Evolutionary conservation across 345 rosid species (phyloP).

Genomic region (Eucalyptus paniculata): DNA sequence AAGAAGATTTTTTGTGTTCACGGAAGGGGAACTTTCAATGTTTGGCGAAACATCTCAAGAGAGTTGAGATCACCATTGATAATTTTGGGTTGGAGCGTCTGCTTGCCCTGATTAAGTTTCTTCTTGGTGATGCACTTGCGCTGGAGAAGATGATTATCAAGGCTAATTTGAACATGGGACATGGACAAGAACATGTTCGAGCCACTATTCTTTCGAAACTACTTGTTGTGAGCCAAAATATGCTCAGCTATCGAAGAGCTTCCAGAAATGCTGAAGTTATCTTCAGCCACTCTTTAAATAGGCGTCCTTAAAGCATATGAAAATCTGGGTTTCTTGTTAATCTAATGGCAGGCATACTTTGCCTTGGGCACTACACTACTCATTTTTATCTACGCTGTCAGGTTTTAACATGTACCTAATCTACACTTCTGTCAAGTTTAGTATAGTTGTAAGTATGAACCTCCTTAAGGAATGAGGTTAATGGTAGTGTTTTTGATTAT

Average conservation of each 20-base stretch:
- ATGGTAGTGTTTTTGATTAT: too few species aligned
- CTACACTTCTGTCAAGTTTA: background rate
- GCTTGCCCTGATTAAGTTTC: background rate
- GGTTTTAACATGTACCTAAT: background rate
- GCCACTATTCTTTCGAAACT: background rate
- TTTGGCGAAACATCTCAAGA: background rate
- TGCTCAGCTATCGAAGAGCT: background rate
- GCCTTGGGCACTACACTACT: background rate
- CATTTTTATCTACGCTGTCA: background rate
- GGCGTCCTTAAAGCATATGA: too few species aligned
- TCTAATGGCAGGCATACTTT: background rate
- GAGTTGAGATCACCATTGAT: background rate
- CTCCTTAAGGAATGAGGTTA: too few species aligned
- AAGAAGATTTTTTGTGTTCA: background rate
- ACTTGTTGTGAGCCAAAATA: background rate
- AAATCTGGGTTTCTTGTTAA: background rate
- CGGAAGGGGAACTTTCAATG: background rate
- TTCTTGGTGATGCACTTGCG: background rate
- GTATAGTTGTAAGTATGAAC: background rate
- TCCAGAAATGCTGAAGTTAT: background rate
- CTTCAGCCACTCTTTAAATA: too few species aligned
- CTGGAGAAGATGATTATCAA: background rate
- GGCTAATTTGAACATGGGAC: background rate
- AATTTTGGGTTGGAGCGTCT: background rate
- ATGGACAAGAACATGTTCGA: background rate